Percentiles rank a stretch among this genome's conserved stretches.
These are phyloP conservation scores for Emericellopsis atlantica DNA, from an alignment of 2,329 filamentous ascomycete species.

Conservation along the genomic window DNA sequence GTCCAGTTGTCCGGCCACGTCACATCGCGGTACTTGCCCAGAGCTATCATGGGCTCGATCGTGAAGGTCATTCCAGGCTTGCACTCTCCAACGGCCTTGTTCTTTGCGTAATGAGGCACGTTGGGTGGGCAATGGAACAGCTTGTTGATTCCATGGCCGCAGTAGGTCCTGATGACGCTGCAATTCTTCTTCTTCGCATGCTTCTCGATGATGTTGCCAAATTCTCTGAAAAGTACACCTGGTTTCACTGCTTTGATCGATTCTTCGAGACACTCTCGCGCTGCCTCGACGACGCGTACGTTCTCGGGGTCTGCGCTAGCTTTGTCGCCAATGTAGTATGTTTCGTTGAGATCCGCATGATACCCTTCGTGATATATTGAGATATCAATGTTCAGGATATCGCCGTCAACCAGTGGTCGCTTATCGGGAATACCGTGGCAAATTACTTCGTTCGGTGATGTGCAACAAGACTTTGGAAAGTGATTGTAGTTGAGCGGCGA, in stretches of 20 bases:
- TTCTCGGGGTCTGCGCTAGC: slow-evolving; percentile 73
- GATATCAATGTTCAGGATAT: slow-evolving; percentile 95
- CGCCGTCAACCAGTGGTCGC: slow-evolving; percentile 74
- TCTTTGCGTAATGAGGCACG: slow-evolving; percentile 95
- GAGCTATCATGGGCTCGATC: slow-evolving; percentile 95
- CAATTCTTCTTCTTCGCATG: slow-evolving; percentile 76
- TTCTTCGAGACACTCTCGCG: slow-evolving; percentile 80
- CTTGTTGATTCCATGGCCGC: slow-evolving; percentile 88
- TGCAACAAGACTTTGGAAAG: slow-evolving; percentile 97
- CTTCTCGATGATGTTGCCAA: slow-evolving; percentile 91
- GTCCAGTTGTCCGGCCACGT: slow-evolving; percentile 99
- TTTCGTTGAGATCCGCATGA: slow-evolving; percentile 95
- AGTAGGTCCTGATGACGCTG: slow-evolving; percentile 91
- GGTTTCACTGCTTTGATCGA: slow-evolving; percentile 89
- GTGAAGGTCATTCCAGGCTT: slow-evolving; percentile 98
- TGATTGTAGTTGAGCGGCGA: slow-evolving; percentile 91
- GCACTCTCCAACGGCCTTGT: slow-evolving; percentile 88
- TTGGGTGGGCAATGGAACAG: slow-evolving; percentile 91
- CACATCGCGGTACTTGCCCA: slow-evolving; percentile 82
- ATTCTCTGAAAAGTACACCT: slow-evolving; percentile 82
- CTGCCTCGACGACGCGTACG: slow-evolving; percentile 81
- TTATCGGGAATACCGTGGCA: slow-evolving; percentile 97
- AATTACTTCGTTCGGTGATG: slow-evolving; percentile 92
- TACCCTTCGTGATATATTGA: slow-evolving; percentile 90
- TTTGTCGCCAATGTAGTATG: slow-evolving; percentile 91